A percentile compares a stretch with the other conserved stretches of the same genome.
Conservation (phyloP, 192 early-diverging fungal species). For the Endogone sp. region DNA sequence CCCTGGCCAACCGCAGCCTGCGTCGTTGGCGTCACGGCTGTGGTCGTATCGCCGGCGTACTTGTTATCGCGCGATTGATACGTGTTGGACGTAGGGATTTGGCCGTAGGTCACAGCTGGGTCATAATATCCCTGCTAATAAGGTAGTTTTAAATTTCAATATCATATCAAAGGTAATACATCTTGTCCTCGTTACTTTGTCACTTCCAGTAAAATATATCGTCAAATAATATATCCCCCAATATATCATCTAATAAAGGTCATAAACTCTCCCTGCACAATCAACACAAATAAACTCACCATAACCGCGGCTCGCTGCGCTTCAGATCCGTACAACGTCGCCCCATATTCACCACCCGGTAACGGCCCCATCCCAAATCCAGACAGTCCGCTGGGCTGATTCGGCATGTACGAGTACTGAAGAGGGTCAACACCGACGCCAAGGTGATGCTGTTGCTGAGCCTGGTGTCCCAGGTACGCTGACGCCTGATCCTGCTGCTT, state of each 20-base stretch:
- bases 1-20: constrained; percentile 30
- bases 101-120: constrained; percentile 51
- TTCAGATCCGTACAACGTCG: too few relatives aligned
- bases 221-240: too few relatives aligned
- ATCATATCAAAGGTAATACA: neutral
- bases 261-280: constrained; percentile 41
- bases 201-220: constrained; percentile 37
- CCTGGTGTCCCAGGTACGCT: constrained; percentile 1
- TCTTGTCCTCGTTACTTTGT: constrained; percentile 7
- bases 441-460: constrained; percentile 34
- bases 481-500: constrained; percentile 2
- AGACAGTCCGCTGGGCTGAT: constrained; percentile 41
- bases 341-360: too few relatives aligned
- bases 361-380: constrained; percentile 54
- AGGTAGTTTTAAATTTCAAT: constrained; percentile 1
- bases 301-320: too few relatives aligned
- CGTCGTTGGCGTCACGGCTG: constrained; percentile 20
- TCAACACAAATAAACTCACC: constrained; percentile 53
- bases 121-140: constrained; percentile 31
- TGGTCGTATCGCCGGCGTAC: constrained; percentile 37
- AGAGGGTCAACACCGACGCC: constrained; percentile 46
- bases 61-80: constrained; percentile 52
- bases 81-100: constrained; percentile 47
- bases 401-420: constrained; percentile 48
- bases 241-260: too few relatives aligned